phyloP scores from a whole-genome alignment of 2,329 filamentous ascomycete species.

The Claviceps africana region DNA sequence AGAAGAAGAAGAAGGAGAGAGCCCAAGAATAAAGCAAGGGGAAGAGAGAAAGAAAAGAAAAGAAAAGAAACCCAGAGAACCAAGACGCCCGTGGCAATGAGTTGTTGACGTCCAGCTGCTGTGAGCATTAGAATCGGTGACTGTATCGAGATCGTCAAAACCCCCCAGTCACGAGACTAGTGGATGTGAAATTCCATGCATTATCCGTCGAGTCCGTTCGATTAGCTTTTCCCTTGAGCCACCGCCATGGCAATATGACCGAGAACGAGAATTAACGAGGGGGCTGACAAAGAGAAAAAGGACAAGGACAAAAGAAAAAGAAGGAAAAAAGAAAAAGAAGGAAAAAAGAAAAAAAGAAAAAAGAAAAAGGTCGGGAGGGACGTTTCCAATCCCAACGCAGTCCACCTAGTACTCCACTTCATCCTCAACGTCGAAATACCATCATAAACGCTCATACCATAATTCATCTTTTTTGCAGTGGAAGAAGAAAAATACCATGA shows the following conservation, averaged over 20 bases:
- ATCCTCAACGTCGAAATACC: conserved; percentile 4
- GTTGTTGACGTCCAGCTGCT: background rate
- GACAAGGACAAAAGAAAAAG: no score
- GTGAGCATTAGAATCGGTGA: background rate
- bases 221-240: background rate
- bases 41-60: no score
- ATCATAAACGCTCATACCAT: conserved; percentile 16
- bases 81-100: background rate
- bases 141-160: background rate
- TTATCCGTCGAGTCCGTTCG: background rate
- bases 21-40: background rate
- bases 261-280: background rate
- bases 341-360: no score
- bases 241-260: background rate
- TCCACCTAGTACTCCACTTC: background rate
- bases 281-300: background rate
- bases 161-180: background rate
- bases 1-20: background rate
- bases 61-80: no score
- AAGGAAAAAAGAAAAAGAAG: no score
- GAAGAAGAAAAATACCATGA: conserved; percentile 6
- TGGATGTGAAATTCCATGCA: background rate
- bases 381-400: background rate
- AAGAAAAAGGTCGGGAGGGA: background rate
- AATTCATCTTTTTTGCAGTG: conserved; percentile 7